Conservation (phyloP, 2,329 filamentous ascomycete species). For the Teratosphaeria destructans region DNA sequence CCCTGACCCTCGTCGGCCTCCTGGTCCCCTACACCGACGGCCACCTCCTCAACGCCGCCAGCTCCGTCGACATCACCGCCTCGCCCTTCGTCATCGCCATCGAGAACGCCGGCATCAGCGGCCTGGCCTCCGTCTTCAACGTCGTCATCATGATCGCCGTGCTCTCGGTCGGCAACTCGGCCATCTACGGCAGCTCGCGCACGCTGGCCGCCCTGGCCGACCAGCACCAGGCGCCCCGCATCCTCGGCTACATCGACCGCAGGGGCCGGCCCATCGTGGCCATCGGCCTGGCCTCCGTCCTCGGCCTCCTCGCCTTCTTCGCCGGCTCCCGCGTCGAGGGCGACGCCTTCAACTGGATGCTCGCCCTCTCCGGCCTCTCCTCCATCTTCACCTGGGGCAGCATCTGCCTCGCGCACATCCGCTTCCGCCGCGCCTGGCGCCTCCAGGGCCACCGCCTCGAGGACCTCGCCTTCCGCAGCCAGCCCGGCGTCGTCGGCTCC, state of each 20-base stretch:
- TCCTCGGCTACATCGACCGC: conserved; percentile 51
- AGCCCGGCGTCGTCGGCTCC: conserved; percentile 68
- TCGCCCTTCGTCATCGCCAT: conserved; percentile 94
- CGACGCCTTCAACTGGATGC: conserved; percentile 52
- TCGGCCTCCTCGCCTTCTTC: conserved; percentile 52
- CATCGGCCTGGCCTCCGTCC: conserved; percentile 30
- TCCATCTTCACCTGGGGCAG: conserved; percentile 69
- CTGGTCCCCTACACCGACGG: conserved; percentile 64
- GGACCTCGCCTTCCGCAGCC: conserved; percentile 72
- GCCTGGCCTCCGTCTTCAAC: conserved; percentile 84
- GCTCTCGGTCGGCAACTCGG: conserved; percentile 81
- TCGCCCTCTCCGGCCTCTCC: conserved; percentile 61
- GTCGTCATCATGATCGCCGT: conserved; percentile 87
- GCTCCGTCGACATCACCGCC: conserved; percentile 57
- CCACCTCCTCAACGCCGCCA: conserved; percentile 49
- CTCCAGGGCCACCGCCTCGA: conserved; percentile 52
- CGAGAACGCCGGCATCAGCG: conserved; percentile 60
- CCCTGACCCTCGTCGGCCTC: conserved; percentile 68
- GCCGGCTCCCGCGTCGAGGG: conserved; percentile 37
- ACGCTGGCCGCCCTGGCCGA: conserved; percentile 85
- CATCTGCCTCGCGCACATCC: conserved; percentile 55
- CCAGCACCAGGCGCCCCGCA: conserved; percentile 50
- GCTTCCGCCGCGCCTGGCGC: conserved; percentile 54
- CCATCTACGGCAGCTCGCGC: conserved; percentile 82
- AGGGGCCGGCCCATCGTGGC: conserved; percentile 49